Evolutionary conservation across 768 basidiomycete genomes (phyloP).

Genomic region (Trametes meyenii): DNA sequence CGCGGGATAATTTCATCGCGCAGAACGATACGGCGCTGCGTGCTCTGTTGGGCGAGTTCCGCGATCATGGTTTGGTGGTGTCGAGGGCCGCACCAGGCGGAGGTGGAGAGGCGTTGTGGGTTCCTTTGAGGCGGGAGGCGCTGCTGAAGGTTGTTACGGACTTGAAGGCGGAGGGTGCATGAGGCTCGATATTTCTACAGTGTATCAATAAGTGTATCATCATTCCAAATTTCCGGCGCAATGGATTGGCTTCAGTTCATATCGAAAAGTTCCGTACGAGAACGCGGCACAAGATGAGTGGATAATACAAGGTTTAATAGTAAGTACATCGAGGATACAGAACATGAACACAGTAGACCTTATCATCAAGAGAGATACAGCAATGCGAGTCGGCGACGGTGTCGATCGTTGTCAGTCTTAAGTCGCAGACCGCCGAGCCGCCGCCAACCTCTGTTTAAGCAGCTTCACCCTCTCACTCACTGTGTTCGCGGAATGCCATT

Average conservation of each 20-base stretch:
- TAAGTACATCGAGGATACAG: too few species aligned
- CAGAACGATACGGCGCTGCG: conserved; percentile 84
- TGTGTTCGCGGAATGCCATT: neutral
- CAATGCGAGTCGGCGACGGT: too few species aligned
- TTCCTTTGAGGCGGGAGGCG: conserved; percentile 76
- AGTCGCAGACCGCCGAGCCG: neutral
- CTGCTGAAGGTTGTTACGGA: conserved; percentile 30
- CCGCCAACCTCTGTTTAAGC: neutral
- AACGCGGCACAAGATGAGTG: too few species aligned
- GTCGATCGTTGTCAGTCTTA: too few species aligned
- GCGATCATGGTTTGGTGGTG: conserved; percentile 87
- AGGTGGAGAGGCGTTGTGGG: conserved; percentile 75
- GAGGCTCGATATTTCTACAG: neutral
- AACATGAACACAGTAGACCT: too few species aligned
- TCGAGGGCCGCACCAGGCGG: conserved; percentile 40
- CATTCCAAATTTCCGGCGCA: neutral
- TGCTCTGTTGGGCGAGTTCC: conserved; percentile 84
- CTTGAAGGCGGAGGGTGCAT: conserved; percentile 22
- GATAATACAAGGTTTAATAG: too few species aligned
- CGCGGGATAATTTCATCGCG: conserved; percentile 84
- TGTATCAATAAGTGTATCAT: neutral
- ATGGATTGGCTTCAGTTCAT: too few species aligned
- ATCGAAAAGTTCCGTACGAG: too few species aligned
- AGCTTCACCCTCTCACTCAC: neutral
- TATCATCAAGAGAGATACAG: too few species aligned